Evolutionary conservation across 257 asterid genomes (phyloP), one percentile per base, ranked within the genome.

Genomic region (Orobanche coerulescens): DNA sequence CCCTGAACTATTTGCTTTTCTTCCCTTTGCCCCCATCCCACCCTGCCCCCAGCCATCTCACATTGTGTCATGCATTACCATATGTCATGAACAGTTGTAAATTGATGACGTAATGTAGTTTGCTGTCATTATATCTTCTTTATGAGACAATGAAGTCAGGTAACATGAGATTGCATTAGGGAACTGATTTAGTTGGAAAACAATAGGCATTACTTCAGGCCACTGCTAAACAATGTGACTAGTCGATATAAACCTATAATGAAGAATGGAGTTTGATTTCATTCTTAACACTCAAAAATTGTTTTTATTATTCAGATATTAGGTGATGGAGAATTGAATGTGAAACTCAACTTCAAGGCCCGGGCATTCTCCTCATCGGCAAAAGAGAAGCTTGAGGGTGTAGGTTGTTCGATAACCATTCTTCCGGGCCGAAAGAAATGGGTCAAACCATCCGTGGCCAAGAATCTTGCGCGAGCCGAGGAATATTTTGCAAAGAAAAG

Each of bases 401-500:
- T 72, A 1, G 81, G 81, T 14, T 67, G 73, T 44, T 72, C 81
- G 1, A 2, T 72, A 34, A 72, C 75, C 1, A 48, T 76, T 43
- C 83, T 86, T 30, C 95, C 94, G 1, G 92, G 97, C 15, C 69
- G 84, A 75, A 89, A 89, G 86, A 88, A 88, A 56, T 88, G 93
- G 96, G 90, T 77, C 64, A 77, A 73, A 61, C 77, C 77, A 8
- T 77, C 82, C 0, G 97, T 89, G 1, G 76, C 94, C 22, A 82
- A 84, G 80, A 82, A 84, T 74, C 65, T 82, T 16, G 88, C 92
- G 2, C 86, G 94, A n/a, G 95, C 97, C 0, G 94, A 84, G 2
- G 94, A 84, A 75, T 89, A 89, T 68, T 89, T 86, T 68, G 90
- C 92, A 18, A 86, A 84, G 88, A 90, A 90, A 76, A 72, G 82